Evolutionary conservation across 192 early-diverging fungal genomes (phyloP), one percentile per base, ranked within the genome.

Genomic region (Coemansia sp.): DNA sequence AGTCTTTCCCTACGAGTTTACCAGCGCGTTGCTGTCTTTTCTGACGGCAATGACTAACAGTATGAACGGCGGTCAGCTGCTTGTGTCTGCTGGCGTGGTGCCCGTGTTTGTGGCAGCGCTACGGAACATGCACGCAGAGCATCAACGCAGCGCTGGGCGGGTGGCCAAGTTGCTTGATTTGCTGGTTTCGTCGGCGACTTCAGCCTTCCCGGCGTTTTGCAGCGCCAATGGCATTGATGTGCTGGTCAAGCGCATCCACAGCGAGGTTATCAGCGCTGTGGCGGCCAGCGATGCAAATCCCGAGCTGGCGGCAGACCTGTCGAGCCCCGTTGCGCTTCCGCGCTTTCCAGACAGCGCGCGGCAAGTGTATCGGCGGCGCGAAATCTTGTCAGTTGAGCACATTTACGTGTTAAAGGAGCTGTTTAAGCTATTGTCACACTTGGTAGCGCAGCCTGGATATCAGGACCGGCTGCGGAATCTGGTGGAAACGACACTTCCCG

Each of bases 381-480:
- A 78, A 69, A 53, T 72, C 6, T 30, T 91, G 25, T 80, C 90
- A 14, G 81, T 88, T 36, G 88, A 92, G 53, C 76, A 88, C 35
- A 81, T 86, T 5, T 81, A 86, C 0, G 57, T 94, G 42, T 70
- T 96, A 14, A 90, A 96, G 41, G 83, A 90, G 30, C 83, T 94
- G 80, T 81, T 97, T 53, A 95, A 95, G 73, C 86, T 94, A 66
- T 79, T 94, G 21, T 80, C 90, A 40, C 91, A 94, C 55, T 86
- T 97, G 87, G 86, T 96, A 86, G 92, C 97, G 69, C 86, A 88
- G n/a, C 81, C 92, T 15, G 91, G 91, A 6, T 89, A 86, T 21
- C 85, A 88, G 17, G 96, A 97, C 59, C 83, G 92, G 3, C 63
- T 99, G 63, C 86, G 97, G 17, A 99, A 97, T 57, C 66, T 99